Evolutionary conservation across 73 alveolate species (phyloP).

Genomic region (Paramecium pentaurelia): DNA sequence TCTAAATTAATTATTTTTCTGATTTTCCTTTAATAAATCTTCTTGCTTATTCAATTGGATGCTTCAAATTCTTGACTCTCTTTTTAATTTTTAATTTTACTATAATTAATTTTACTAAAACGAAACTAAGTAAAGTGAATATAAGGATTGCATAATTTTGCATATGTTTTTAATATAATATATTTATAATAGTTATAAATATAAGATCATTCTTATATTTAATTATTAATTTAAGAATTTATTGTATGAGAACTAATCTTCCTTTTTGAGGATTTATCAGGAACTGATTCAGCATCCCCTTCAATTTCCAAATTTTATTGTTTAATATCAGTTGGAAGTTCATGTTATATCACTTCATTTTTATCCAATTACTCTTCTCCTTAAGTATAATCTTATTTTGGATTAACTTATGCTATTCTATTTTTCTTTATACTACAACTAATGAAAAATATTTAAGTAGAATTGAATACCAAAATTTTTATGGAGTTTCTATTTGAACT

Average conservation of each 20-base stretch:
- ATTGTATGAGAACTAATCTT: constrained; percentile 3
- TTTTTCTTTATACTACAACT: not conserved
- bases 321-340: not conserved
- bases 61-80: not conserved
- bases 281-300: not conserved
- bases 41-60: not conserved
- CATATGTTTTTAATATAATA: not conserved
- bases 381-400: not conserved
- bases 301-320: not conserved
- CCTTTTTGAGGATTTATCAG: not conserved
- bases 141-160: not conserved
- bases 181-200: not conserved
- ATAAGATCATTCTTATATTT: not conserved
- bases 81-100: not conserved
- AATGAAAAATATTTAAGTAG: not conserved
- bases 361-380: not conserved
- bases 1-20: not conserved
- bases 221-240: not conserved
- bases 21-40: not conserved
- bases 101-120: not conserved
- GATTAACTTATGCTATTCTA: not conserved
- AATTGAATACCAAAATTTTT: not conserved
- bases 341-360: not conserved
- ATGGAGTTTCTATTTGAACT: not conserved
- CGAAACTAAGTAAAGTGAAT: not conserved